A percentile compares a stretch with the other conserved stretches of the same genome.
phyloP scores from a whole-genome alignment of 2,329 filamentous ascomycete species.

The Paracoccidioides brasiliensis region DNA sequence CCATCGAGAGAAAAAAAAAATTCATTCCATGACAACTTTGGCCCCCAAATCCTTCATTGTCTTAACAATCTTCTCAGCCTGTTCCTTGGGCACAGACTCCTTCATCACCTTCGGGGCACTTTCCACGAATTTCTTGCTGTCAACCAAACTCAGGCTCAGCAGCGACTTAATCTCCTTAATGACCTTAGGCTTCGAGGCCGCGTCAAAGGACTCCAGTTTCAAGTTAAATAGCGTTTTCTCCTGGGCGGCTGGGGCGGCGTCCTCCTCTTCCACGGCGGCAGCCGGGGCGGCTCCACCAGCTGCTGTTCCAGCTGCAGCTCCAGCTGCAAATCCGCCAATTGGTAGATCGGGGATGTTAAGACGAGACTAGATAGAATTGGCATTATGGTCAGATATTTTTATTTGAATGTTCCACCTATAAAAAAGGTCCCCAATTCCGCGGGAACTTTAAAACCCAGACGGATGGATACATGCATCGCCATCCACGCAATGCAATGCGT shows the following conservation, averaged over 20 bases:
- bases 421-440: no score
- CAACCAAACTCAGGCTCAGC: conserved; percentile 88
- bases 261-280: conserved; percentile 56
- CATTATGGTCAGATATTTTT: not conserved
- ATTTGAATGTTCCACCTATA: not conserved
- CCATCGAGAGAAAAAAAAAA: not conserved
- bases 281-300: conserved; percentile 47
- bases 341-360: conserved; percentile 98
- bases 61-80: conserved; percentile 96
- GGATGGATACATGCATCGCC: no score
- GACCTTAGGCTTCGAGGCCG: conserved; percentile 86
- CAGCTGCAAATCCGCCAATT: conserved; percentile 72
- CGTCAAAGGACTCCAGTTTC: conserved; percentile 83
- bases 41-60: conserved; percentile 87
- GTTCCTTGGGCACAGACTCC: conserved; percentile 97
- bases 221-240: conserved; percentile 97
- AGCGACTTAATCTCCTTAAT: conserved; percentile 99
- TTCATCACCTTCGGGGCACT: conserved; percentile 97
- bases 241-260: conserved; percentile 74
- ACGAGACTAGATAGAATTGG: conserved; percentile 49
- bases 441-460: no score
- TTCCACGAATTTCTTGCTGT: conserved; percentile 99
- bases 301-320: conserved; percentile 40
- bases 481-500: not conserved
- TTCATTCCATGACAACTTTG: conserved; percentile 80